Evolutionary conservation across 768 basidiomycete species (phyloP).

Genomic region (Lentinula edodes): DNA sequence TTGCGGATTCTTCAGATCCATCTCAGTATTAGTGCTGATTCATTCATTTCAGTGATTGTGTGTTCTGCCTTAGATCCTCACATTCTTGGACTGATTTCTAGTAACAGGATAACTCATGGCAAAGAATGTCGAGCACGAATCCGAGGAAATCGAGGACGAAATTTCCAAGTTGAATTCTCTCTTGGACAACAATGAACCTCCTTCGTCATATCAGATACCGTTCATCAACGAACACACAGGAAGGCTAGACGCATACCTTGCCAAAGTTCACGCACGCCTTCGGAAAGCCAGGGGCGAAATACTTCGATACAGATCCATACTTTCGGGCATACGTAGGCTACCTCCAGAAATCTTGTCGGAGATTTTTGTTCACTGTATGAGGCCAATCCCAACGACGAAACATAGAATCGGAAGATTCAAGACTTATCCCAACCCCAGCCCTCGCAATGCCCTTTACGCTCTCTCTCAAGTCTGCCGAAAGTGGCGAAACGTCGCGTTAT

Average conservation of each 20-base stretch:
- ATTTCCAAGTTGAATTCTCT: too few relatives aligned
- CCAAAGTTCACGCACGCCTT: not conserved
- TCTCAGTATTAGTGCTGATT: too few relatives aligned
- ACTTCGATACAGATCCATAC: too few relatives aligned
- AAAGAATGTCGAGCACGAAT: too few relatives aligned
- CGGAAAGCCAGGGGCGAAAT: not conserved
- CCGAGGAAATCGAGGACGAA: too few relatives aligned
- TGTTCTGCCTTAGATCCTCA: too few relatives aligned
- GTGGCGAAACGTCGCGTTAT: not conserved
- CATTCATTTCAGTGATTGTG: too few relatives aligned
- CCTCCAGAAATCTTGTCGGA: not conserved
- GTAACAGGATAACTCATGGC: too few relatives aligned
- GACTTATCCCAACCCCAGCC: not conserved
- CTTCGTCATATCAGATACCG: not conserved
- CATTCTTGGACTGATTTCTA: too few relatives aligned
- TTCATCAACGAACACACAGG: not conserved
- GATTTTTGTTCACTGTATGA: not conserved
- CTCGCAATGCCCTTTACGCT: not conserved
- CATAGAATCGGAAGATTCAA: not conserved
- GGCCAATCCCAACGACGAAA: not conserved
- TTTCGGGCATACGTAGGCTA: not conserved
- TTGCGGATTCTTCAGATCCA: too few relatives aligned
- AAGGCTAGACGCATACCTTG: not conserved
- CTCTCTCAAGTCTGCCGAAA: not conserved
- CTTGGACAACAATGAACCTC: not conserved